Evolutionary conservation across 495 filamentous ascomycete species (phyloP).

Genomic region (Ascobolus immersus): DNA sequence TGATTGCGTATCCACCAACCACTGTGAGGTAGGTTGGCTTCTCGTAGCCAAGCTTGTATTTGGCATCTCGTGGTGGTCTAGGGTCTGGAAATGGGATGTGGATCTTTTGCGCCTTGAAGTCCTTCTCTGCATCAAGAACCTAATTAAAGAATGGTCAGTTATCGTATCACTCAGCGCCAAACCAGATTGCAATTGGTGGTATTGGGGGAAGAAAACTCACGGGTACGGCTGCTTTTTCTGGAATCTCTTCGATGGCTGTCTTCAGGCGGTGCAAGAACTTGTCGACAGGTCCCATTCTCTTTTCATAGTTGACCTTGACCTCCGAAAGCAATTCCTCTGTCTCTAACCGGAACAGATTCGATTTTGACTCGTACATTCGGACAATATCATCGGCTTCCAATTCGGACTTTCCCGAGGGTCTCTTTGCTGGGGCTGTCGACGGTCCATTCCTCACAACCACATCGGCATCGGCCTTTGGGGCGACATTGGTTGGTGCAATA

Average conservation of each 20-base stretch:
- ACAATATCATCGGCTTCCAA: slow-evolving; percentile 3
- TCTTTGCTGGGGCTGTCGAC: too few species aligned
- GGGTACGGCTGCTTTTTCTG: slow-evolving; percentile 26
- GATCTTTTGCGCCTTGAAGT: slow-evolving; percentile 40
- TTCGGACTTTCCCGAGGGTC: too few species aligned
- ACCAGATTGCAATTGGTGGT: not conserved
- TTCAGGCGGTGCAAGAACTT: slow-evolving; percentile 47
- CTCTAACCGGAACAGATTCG: slow-evolving; percentile 64
- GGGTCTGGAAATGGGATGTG: slow-evolving; percentile 61
- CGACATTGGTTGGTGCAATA: too few species aligned
- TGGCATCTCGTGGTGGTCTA: slow-evolving; percentile 39
- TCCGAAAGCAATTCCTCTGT: slow-evolving; percentile 57
- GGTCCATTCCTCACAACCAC: too few species aligned
- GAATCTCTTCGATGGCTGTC: slow-evolving; percentile 43
- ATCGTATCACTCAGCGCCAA: not conserved
- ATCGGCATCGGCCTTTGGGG: too few species aligned
- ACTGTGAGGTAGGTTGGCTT: slow-evolving; percentile 62
- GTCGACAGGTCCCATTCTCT: slow-evolving; percentile 37
- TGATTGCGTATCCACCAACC: slow-evolving; percentile 61
- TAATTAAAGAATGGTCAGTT: slow-evolving; percentile 14
- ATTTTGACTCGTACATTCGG: slow-evolving; percentile 26
- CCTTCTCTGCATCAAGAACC: slow-evolving; percentile 39
- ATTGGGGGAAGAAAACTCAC: slow-evolving; percentile 19
- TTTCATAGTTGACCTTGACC: slow-evolving; percentile 40
- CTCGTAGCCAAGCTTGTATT: slow-evolving; percentile 55